These are phyloP conservation scores for Schoenoplectus triqueter DNA, from an alignment of 202 grass and related monocot species.

Conservation along the genomic window DNA sequence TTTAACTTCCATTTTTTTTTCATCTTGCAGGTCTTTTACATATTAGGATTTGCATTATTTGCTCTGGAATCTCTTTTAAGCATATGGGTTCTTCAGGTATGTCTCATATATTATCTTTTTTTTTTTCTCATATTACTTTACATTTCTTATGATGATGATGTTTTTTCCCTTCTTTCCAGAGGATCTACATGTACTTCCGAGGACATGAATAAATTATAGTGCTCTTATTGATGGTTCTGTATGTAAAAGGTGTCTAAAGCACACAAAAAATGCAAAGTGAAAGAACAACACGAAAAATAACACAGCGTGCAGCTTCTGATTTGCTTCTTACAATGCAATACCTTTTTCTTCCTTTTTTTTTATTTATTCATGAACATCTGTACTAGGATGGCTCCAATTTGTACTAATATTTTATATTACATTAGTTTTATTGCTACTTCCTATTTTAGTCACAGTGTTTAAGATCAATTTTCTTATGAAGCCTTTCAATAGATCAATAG, in stretches of 20 bases:
- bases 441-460: neutral
- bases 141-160: neutral
- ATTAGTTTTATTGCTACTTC: neutral
- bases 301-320: constrained; percentile 11
- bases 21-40: constrained; percentile 41
- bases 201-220: constrained; percentile 58
- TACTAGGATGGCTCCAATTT: constrained; percentile 15
- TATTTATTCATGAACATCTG: constrained; percentile 17
- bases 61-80: constrained; percentile 74
- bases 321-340: neutral
- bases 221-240: neutral
- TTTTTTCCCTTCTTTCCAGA: constrained; percentile 48
- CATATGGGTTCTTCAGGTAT: constrained; percentile 86
- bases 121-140: constrained; percentile 1
- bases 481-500: too few species aligned
- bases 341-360: neutral
- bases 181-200: constrained; percentile 82
- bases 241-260: neutral
- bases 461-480: neutral
- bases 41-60: constrained; percentile 81
- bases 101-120: constrained; percentile 19
- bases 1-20: neutral
- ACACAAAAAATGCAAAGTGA: neutral
- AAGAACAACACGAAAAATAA: constrained; percentile 21
- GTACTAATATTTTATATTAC: neutral